Evolutionary conservation across 208 protist species (phyloP).

Genomic region (Leishmania amazonensis): DNA sequence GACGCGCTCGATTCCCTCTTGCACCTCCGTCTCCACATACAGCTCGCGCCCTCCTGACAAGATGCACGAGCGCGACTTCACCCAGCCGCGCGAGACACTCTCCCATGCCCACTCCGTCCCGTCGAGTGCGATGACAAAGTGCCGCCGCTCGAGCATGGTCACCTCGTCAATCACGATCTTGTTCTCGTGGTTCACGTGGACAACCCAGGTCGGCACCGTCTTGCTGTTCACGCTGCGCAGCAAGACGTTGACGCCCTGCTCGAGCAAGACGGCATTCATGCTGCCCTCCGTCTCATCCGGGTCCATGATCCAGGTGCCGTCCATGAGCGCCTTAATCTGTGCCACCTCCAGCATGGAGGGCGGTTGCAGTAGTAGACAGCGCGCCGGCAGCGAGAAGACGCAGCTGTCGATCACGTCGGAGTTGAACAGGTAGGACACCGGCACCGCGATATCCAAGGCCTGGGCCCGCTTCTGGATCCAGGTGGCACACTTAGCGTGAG

Average conservation of each 20-base stretch:
- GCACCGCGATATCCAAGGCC: constrained; percentile 50
- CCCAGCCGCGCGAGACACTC: constrained; percentile 33
- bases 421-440: constrained; percentile 22
- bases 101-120: constrained; percentile 39
- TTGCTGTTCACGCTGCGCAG: constrained; percentile 52
- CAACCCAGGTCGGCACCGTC: constrained; percentile 27
- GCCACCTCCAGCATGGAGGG: constrained; percentile 38
- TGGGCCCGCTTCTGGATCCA: constrained; percentile 31
- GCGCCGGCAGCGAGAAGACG: constrained; percentile 24
- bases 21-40: constrained; percentile 47
- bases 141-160: constrained; percentile 31
- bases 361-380: constrained; percentile 18
- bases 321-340: constrained; percentile 48
- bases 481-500: constrained; percentile 37
- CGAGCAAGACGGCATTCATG: constrained; percentile 40
- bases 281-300: constrained; percentile 35
- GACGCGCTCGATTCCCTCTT: constrained; percentile 41
- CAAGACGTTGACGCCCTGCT: constrained; percentile 49
- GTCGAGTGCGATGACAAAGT: constrained; percentile 24
- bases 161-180: constrained; percentile 24
- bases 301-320: constrained; percentile 52
- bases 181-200: constrained; percentile 31
- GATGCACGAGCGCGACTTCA: constrained; percentile 50
- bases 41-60: constrained; percentile 37
- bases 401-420: constrained; percentile 17